Conservation (phyloP, 2,329 filamentous ascomycete genomes). For the Fonsecaea pedrosoi region DNA sequence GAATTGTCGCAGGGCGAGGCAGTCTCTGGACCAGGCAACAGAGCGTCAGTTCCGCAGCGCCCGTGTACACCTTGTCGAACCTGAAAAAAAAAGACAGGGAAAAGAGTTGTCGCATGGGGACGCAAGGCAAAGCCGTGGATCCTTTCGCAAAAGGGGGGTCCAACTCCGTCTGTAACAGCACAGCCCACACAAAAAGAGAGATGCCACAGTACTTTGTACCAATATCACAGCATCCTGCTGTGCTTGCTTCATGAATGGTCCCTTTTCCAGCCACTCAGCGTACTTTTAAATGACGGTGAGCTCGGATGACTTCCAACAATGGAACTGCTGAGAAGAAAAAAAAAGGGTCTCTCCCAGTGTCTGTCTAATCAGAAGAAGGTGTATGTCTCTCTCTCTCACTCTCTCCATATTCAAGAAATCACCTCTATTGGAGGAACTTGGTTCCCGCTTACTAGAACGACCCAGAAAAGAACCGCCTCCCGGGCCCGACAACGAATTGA, state of each 20-base stretch:
- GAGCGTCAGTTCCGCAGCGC: not conserved
- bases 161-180: slow-evolving; percentile 8
- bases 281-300: not conserved
- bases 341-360: not conserved
- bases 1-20: slow-evolving; percentile 3
- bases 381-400: not conserved
- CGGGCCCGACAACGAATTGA: not conserved
- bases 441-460: slow-evolving; percentile 9
- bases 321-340: not conserved
- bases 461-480: not conserved
- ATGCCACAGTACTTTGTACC: slow-evolving; percentile 11
- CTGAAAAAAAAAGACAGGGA: not conserved
- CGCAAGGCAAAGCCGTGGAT: not conserved
- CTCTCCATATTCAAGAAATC: not conserved
- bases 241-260: slow-evolving; percentile 13
- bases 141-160: not conserved
- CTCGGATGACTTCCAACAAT: slow-evolving; percentile 14
- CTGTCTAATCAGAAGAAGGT: not conserved
- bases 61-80: not conserved
- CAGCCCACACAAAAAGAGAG: not conserved
- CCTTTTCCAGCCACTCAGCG: slow-evolving; percentile 2
- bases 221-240: slow-evolving; percentile 8
- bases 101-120: not conserved
- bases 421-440: slow-evolving; percentile 6
- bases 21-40: not conserved